Evolutionary conservation across 805 yeast genomes (phyloP).

Genomic region (Saturnispora halmiae): DNA sequence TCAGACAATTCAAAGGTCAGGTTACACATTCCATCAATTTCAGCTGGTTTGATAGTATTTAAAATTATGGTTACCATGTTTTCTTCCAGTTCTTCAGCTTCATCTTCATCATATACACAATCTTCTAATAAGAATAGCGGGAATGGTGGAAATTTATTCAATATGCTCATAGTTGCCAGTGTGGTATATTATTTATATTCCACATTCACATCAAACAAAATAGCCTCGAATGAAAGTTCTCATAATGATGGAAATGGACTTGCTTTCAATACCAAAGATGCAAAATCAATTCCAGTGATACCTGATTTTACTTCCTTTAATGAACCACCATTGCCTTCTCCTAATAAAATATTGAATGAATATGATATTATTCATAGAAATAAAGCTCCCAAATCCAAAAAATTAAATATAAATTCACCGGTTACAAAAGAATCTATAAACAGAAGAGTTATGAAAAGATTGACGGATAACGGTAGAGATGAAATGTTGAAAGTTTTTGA

Average conservation of each 20-base stretch:
- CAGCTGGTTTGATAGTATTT: constrained; percentile 11
- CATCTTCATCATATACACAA: not conserved
- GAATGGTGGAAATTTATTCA: not conserved
- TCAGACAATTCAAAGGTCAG: constrained; percentile 18
- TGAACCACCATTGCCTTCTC: constrained; percentile 6
- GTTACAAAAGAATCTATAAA: not conserved
- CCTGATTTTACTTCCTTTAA: constrained; percentile 3
- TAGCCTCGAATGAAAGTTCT: not conserved
- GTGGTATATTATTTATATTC: not conserved
- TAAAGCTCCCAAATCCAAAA: not conserved
- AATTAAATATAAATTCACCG: not conserved
- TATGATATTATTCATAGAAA: constrained; percentile 4
- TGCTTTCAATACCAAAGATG: constrained; percentile 9
- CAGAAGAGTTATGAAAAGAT: constrained; percentile 9
- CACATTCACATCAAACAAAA: not conserved
- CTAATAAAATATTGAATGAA: constrained; percentile 3
- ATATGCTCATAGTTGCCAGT: not conserved
- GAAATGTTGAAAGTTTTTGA: constrained; percentile 13
- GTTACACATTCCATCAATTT: constrained; percentile 24
- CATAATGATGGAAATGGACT: no score
- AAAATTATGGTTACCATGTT: constrained; percentile 10
- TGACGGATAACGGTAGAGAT: constrained; percentile 13
- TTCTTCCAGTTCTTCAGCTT: not conserved
- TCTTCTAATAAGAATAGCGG: not conserved
- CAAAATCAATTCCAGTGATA: not conserved